A percentile compares a stretch with the other conserved stretches of the same genome.
Evolutionary conservation across 202 grass and related monocot genomes (phyloP).

Genomic region (Eragrostis tef): DNA sequence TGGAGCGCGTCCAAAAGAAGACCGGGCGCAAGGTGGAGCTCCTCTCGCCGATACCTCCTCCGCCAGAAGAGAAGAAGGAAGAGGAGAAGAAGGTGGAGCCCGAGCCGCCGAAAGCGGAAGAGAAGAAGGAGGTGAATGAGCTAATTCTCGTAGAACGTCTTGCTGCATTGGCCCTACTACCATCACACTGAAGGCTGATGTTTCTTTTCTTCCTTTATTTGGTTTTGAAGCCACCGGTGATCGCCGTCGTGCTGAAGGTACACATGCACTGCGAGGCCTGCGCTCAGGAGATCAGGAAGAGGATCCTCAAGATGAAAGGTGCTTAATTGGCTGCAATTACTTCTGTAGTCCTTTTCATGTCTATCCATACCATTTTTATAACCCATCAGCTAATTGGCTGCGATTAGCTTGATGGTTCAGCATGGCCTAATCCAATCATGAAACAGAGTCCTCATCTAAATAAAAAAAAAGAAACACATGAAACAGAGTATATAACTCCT

Average conservation of each 20-base stretch:
- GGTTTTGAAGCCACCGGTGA: slow-evolving; percentile 50
- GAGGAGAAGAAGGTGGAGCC: slow-evolving; percentile 66
- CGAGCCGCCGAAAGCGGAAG: slow-evolving; percentile 45
- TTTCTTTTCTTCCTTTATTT: slow-evolving; percentile 8
- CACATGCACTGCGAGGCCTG: slow-evolving; percentile 79
- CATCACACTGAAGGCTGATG: slow-evolving; percentile 30
- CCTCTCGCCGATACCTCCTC: slow-evolving; percentile 56
- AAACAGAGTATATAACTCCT: background rate
- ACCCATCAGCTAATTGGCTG: slow-evolving; percentile 12
- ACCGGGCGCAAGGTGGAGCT: slow-evolving; percentile 81
- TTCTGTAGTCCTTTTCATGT: slow-evolving; percentile 26
- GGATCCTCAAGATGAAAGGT: slow-evolving; percentile 79
- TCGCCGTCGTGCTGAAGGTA: slow-evolving; percentile 63
- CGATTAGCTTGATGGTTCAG: slow-evolving; percentile 23
- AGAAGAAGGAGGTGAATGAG: slow-evolving; percentile 56
- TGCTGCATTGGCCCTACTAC: background rate
- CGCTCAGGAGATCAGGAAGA: slow-evolving; percentile 59
- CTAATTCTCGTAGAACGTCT: background rate
- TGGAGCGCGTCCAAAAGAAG: slow-evolving; percentile 86
- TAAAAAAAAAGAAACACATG: no score
- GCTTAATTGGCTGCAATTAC: slow-evolving; percentile 7
- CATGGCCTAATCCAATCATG: background rate
- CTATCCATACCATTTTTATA: slow-evolving; percentile 18
- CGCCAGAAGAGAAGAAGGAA: slow-evolving; percentile 61
- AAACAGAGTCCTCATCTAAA: no score